Percentiles rank a stretch among this genome's conserved stretches.
These are phyloP conservation scores for Xylariaceae sp. DNA, from an alignment of 2,329 filamentous ascomycete species.

Conservation along the genomic window DNA sequence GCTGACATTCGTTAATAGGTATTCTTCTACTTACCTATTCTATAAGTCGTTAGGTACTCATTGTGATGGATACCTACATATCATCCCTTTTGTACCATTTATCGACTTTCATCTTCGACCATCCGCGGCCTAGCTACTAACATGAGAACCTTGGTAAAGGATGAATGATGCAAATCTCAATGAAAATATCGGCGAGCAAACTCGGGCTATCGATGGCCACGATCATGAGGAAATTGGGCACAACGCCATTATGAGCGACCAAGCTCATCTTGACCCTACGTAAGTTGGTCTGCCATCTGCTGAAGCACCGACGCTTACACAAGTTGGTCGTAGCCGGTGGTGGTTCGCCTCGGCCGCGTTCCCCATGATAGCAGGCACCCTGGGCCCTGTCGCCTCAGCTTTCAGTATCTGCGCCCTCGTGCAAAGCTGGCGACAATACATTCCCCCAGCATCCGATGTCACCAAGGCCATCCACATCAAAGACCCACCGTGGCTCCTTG, in stretches of 20 bases:
- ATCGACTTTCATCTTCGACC: background rate
- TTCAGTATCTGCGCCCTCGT: constrained; percentile 88
- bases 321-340: constrained; percentile 53
- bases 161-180: constrained; percentile 48
- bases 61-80: too few relatives aligned
- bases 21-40: background rate
- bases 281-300: constrained; percentile 25
- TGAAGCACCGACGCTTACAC: background rate
- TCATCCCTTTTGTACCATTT: background rate
- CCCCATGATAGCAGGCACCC: constrained; percentile 79
- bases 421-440: constrained; percentile 71
- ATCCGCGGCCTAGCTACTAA: background rate
- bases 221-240: constrained; percentile 30
- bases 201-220: constrained; percentile 30
- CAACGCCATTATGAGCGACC: constrained; percentile 41
- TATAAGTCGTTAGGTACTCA: background rate
- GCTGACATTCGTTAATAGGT: background rate
- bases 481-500: constrained; percentile 76
- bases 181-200: constrained; percentile 42
- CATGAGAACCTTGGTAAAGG: constrained; percentile 10
- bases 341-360: constrained; percentile 68
- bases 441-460: constrained; percentile 49
- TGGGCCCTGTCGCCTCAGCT: constrained; percentile 84
- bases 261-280: constrained; percentile 50
- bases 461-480: constrained; percentile 54